These are phyloP conservation scores for Phytophthora rubi DNA, from an alignment of 352 stramenopile genomes.

Conservation along the genomic window DNA sequence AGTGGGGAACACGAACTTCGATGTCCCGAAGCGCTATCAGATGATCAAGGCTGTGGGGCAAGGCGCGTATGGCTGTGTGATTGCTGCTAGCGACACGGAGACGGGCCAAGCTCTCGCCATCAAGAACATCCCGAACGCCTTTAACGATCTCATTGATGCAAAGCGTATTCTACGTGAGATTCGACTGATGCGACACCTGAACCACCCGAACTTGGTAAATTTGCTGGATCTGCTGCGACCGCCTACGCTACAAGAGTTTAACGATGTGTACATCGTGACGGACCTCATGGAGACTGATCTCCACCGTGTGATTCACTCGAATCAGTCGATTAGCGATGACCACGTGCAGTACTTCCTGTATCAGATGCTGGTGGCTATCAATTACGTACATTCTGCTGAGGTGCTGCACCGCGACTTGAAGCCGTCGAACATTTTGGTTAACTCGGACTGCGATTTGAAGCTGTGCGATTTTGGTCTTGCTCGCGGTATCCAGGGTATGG, in stretches of 20 bases:
- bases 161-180: constrained; percentile 91
- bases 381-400: constrained; percentile 83
- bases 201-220: constrained; percentile 86
- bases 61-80: constrained; percentile 93
- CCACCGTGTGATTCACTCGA: constrained; percentile 83
- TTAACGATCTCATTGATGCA: constrained; percentile 88
- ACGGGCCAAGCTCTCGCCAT: constrained; percentile 93
- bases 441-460: constrained; percentile 84
- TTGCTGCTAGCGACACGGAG: constrained; percentile 87
- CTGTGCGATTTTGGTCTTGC: constrained; percentile 84
- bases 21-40: constrained; percentile 85
- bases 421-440: constrained; percentile 82
- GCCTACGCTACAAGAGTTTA: constrained; percentile 86
- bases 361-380: constrained; percentile 79
- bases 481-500: constrained; percentile 73
- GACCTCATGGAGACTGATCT: constrained; percentile 84
- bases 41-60: constrained; percentile 92
- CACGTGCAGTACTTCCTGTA: constrained; percentile 85
- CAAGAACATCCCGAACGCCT: constrained; percentile 96
- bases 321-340: constrained; percentile 82
- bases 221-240: constrained; percentile 81
- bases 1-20: constrained; percentile 88
- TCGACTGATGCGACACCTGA: constrained; percentile 88
- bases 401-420: constrained; percentile 83
- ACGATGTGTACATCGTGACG: constrained; percentile 89